Evolutionary conservation across 495 filamentous ascomycete genomes (phyloP).

Genomic region (Daldinia caldariorum): DNA sequence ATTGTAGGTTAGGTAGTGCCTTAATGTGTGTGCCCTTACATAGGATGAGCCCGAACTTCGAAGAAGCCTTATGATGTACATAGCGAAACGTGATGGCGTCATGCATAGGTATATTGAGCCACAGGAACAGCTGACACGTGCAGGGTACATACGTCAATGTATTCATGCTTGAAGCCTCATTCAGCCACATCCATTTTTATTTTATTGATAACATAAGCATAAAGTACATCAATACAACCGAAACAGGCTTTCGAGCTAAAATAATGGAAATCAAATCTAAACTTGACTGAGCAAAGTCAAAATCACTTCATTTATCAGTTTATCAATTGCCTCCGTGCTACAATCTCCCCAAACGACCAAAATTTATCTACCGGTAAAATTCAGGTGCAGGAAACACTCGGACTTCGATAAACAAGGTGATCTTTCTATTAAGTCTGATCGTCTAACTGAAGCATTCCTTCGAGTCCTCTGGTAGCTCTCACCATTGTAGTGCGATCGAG

Average conservation of each 20-base stretch:
- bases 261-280: neutral
- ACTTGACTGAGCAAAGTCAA: neutral
- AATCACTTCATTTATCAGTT: slow-evolving; percentile 4
- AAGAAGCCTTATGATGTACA: no score
- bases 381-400: neutral
- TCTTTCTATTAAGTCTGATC: slow-evolving; percentile 40
- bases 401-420: slow-evolving; percentile 31
- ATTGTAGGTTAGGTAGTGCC: neutral
- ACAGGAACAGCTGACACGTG: neutral
- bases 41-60: no score
- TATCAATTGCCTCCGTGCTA: neutral
- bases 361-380: slow-evolving; percentile 6
- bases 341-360: neutral
- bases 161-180: no score
- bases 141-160: no score
- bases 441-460: slow-evolving; percentile 41
- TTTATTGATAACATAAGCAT: no score
- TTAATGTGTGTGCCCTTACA: neutral
- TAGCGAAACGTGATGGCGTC: slow-evolving; percentile 1
- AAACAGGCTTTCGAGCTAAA: neutral
- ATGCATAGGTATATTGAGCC: neutral
- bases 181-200: no score
- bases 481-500: slow-evolving; percentile 51
- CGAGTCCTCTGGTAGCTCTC: slow-evolving; percentile 51
- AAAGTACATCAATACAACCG: neutral